phyloP scores from a whole-genome alignment of 2,329 filamentous ascomycete species.

The Blastomyces emzantsi region DNA sequence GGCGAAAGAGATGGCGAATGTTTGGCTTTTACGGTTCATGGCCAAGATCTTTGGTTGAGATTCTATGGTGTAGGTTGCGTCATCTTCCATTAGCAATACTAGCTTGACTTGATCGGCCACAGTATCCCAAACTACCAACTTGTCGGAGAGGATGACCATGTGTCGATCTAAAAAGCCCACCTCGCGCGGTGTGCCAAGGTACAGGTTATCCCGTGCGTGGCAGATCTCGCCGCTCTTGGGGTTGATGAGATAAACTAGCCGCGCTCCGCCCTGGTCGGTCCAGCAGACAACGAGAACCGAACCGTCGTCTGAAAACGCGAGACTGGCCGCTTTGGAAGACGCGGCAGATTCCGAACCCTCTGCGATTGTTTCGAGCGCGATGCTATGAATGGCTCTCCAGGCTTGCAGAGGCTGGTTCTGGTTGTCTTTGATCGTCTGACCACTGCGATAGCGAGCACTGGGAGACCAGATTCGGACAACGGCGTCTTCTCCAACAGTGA shows the following conservation, averaged over 20 bases:
- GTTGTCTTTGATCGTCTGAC: conserved; percentile 39
- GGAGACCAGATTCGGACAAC: conserved; percentile 74
- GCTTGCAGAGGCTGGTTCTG: conserved; percentile 54
- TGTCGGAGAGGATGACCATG: conserved; percentile 64
- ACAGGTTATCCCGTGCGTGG: conserved; percentile 58
- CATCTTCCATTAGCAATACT: conserved; percentile 47
- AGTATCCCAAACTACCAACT: conserved; percentile 72
- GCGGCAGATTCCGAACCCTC: conserved; percentile 28
- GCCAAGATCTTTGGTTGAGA: conserved; percentile 44
- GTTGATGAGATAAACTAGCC: conserved; percentile 68
- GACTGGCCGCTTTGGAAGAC: conserved; percentile 47
- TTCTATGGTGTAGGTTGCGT: conserved; percentile 10
- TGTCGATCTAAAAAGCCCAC: conserved; percentile 63
- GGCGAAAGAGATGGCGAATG: conserved; percentile 55
- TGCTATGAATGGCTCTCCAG: conserved; percentile 60
- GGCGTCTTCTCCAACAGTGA: conserved; percentile 75
- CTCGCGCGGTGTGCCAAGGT: conserved; percentile 56
- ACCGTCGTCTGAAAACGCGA: conserved; percentile 76
- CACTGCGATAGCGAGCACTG: conserved; percentile 58
- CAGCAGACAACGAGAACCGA: conserved; percentile 63
- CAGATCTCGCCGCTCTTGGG: conserved; percentile 57
- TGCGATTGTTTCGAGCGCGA: conserved; percentile 37
- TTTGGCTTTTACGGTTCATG: conserved; percentile 56
- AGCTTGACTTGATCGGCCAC: conserved; percentile 67
- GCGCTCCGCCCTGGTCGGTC: conserved; percentile 39